Base-by-base conservation (phyloP, 768 basidiomycete genomes). In the Xanthoconium purpureum region DNA sequence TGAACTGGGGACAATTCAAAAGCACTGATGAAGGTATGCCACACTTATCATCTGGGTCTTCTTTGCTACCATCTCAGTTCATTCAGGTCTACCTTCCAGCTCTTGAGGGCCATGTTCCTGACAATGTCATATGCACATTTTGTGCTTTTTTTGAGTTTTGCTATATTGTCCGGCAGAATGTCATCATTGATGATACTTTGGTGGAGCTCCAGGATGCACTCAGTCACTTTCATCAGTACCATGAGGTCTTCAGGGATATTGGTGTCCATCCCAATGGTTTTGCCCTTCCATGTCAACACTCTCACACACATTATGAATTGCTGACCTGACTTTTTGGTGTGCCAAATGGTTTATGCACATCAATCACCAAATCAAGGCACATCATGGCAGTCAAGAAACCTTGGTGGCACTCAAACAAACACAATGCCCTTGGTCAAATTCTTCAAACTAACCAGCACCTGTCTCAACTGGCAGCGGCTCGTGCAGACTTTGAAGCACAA, bases 361-460 rank as follows among this genome's bases (percentile, higher is more conserved):
- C 73, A 6, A 75, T 75, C 12, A 75, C 72, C 0, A 73, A 77
- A 46, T 71, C 69, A 0, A 71, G 68, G 43, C 74, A 74, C 29
- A 74, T 74, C 47, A 63, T 64, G 14, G 73, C 73, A 2, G 71
- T 77, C 2, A 75, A 76, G 46, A 52, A 72, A 38, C 73, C 73
- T 0, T 76, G 66, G 59, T 59, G 62, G 0, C 57, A 57, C 1
- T 74, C 74, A 3, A 75, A 59, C 48, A 54, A 44, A 18, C 44
- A 56, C 6, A 60, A 60, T 33, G 43, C 68, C 0, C 62, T 74
- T 5, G 45, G 51, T 0, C 71, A 75, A 50, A 59, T 56, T 1
- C 7, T 57, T 3, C 15, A 13, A 10, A 57, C 47, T 1, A 57
- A 53, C 15, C 56, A 52, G 29, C 28, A 2, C 12, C 39, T 57